Evolutionary conservation across 148 eudicot genomes (phyloP).

Genomic region (Limonium bicolor): DNA sequence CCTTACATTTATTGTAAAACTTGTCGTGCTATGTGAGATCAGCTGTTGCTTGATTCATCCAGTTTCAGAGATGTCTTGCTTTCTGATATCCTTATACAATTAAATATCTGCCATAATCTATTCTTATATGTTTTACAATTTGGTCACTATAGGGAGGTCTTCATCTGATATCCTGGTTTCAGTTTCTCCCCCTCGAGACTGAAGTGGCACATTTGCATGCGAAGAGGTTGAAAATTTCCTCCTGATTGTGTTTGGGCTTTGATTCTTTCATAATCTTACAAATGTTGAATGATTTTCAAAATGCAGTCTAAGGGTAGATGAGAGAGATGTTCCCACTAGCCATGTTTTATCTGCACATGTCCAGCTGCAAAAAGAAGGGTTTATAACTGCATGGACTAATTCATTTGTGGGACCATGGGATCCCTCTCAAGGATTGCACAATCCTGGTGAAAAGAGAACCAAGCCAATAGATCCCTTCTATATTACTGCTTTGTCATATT

Average conservation of each 20-base stretch:
- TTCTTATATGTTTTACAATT: too few relatives aligned
- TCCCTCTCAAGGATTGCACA: conserved; percentile 92
- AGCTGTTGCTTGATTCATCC: too few relatives aligned
- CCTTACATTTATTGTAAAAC: too few relatives aligned
- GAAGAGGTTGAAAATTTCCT: conserved; percentile 36
- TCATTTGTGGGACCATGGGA: conserved; percentile 99
- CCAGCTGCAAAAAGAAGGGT: conserved; percentile 79
- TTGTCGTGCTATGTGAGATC: too few relatives aligned
- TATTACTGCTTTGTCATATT: background rate
- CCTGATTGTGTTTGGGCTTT: background rate
- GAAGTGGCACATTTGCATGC: conserved; percentile 41
- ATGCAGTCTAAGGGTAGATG: conserved; percentile 37
- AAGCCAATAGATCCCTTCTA: background rate
- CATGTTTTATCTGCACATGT: conserved; percentile 71
- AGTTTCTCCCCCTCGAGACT: conserved; percentile 66
- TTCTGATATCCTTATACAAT: too few relatives aligned
- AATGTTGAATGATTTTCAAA: too few relatives aligned
- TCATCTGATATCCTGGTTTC: conserved; percentile 85
- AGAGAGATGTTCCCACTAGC: conserved; percentile 46
- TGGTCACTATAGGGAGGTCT: conserved; percentile 98
- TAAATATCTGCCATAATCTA: too few relatives aligned
- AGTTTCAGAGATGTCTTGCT: too few relatives aligned
- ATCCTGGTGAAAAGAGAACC: conserved; percentile 48
- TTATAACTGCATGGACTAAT: conserved; percentile 85
- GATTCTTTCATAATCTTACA: background rate